phyloP scores from a whole-genome alignment of 2,329 filamentous ascomycete genomes.

The Ceratocystis destructans region DNA sequence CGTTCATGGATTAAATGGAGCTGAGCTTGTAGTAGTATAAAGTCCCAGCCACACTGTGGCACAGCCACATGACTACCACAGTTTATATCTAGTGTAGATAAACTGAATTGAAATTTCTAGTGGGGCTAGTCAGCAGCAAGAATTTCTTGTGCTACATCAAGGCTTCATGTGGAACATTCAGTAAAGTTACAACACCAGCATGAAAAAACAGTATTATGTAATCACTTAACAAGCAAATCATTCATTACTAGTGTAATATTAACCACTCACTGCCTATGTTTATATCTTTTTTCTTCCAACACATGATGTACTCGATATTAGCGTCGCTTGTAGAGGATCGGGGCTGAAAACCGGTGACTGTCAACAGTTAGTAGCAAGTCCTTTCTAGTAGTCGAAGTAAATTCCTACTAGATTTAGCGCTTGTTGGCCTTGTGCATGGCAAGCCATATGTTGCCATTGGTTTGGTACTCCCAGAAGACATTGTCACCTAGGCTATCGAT shows the following conservation, averaged over 20 bases:
- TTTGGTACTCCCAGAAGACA: constrained; percentile 22
- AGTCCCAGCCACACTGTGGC: too few species aligned
- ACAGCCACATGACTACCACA: too few species aligned
- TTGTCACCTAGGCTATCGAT: constrained; percentile 42
- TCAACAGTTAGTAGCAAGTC: too few species aligned
- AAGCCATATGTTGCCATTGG: neutral
- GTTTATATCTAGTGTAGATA: too few species aligned
- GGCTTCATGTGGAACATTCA: neutral
- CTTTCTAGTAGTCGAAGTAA: neutral
- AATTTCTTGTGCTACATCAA: neutral
- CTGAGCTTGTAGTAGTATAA: too few species aligned
- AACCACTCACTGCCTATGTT: neutral
- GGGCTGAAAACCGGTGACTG: too few species aligned
- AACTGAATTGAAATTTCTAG: too few species aligned
- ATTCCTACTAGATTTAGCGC: neutral
- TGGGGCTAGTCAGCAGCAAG: neutral
- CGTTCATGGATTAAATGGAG: too few species aligned
- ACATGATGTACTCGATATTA: neutral
- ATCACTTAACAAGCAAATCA: neutral
- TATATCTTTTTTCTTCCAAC: neutral
- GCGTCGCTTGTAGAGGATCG: too few species aligned
- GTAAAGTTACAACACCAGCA: neutral
- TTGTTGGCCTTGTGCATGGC: neutral
- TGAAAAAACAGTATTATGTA: neutral
- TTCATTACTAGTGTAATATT: neutral